These are phyloP conservation scores for Parascedosporium putredinis DNA, from an alignment of 2,329 filamentous ascomycete species.

Conservation along the genomic window DNA sequence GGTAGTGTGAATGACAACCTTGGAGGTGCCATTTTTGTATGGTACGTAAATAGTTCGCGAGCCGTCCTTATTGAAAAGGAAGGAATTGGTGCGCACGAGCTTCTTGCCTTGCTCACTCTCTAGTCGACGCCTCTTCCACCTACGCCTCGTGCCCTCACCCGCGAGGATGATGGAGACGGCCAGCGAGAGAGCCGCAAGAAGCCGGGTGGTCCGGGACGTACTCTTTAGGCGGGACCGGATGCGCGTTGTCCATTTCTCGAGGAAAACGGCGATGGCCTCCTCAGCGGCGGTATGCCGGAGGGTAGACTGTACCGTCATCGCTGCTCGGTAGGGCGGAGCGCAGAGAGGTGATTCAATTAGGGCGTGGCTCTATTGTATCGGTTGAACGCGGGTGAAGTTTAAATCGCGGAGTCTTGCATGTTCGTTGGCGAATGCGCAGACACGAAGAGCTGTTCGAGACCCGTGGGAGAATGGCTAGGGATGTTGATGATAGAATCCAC, in stretches of 20 bases:
- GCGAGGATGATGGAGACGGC: slow-evolving; percentile 68
- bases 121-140: slow-evolving; percentile 61
- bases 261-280: slow-evolving; percentile 55
- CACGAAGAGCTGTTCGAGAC: too few species aligned
- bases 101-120: slow-evolving; percentile 77
- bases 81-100: slow-evolving; percentile 83
- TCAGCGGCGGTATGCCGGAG: slow-evolving; percentile 56
- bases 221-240: slow-evolving; percentile 45
- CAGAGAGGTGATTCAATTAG: slow-evolving; percentile 13
- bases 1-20: slow-evolving; percentile 82
- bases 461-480: too few species aligned
- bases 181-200: slow-evolving; percentile 68
- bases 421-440: too few species aligned
- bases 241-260: slow-evolving; percentile 47
- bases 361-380: too few species aligned
- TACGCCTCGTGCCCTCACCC: slow-evolving; percentile 67
- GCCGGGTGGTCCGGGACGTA: slow-evolving; percentile 60
- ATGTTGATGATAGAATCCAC: too few species aligned
- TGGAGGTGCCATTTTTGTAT: slow-evolving; percentile 77
- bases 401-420: too few species aligned
- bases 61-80: slow-evolving; percentile 86
- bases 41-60: slow-evolving; percentile 92
- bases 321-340: too few species aligned
- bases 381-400: too few species aligned
- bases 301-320: slow-evolving; percentile 83